A percentile compares a stretch with the other conserved stretches of the same genome.
Evolutionary conservation across 2,329 filamentous ascomycete genomes (phyloP).

Genomic region (Cadophora gregata): DNA sequence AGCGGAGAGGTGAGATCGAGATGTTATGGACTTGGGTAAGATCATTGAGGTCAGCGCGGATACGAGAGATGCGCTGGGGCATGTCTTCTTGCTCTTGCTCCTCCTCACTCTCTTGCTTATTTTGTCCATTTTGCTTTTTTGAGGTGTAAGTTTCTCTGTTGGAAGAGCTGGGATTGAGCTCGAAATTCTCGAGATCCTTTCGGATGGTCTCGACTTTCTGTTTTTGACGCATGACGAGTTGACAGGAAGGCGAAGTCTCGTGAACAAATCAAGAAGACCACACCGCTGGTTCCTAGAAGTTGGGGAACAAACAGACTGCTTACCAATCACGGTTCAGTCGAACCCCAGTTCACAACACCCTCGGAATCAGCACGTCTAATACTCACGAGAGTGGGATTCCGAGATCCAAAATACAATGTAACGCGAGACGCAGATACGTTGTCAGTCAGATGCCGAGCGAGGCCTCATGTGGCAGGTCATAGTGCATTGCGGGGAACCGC

Average conservation of each 20-base stretch:
- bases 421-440: background rate
- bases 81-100: conserved; percentile 45
- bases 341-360: too few species aligned
- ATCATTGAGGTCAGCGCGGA: conserved; percentile 53
- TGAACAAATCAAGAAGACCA: too few species aligned
- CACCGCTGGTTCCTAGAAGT: too few species aligned
- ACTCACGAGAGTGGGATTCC: conserved; percentile 5
- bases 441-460: background rate
- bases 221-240: conserved; percentile 3
- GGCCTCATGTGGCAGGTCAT: conserved; percentile 13
- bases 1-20: conserved; percentile 50
- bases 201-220: conserved; percentile 10
- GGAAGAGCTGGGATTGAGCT: background rate
- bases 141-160: background rate
- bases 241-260: too few species aligned
- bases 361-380: too few species aligned
- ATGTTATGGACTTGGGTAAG: conserved; percentile 57
- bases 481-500: background rate
- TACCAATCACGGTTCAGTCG: too few species aligned
- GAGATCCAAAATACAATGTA: background rate
- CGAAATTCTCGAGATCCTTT: background rate
- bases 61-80: conserved; percentile 51
- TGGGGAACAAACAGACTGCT: too few species aligned
- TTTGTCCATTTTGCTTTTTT: background rate
- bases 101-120: background rate